phyloP scores from a whole-genome alignment of 495 filamentous ascomycete species.

The Aspergillus biplanus region DNA sequence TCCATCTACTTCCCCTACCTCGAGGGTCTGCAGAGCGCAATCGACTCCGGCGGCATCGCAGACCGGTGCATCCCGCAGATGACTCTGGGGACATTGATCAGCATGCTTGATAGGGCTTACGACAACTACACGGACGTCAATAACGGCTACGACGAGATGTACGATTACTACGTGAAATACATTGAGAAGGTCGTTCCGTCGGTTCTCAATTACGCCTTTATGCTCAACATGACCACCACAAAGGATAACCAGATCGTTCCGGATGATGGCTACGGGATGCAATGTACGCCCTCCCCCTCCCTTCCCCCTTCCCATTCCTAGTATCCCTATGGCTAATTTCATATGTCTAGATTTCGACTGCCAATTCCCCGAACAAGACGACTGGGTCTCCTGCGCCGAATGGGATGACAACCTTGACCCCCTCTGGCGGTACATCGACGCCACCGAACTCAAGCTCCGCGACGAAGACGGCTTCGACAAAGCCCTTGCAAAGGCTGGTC shows the following conservation, averaged over 20 bases:
- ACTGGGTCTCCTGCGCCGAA: conserved; percentile 2
- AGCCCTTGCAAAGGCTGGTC: neutral
- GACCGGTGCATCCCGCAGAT: neutral
- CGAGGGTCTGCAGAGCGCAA: neutral
- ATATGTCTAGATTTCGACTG: conserved; percentile 1
- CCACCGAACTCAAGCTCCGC: conserved; percentile 2
- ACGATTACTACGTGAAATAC: conserved; percentile 6
- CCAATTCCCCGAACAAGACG: conserved; percentile 9
- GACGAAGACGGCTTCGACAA: conserved; percentile 5
- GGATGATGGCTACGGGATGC: neutral
- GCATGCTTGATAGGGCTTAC: neutral
- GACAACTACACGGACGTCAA: conserved; percentile 11
- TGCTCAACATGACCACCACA: neutral
- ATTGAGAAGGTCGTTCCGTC: neutral
- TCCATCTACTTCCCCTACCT: conserved; percentile 1
- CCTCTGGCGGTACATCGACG: conserved; percentile 6
- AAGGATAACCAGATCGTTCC: neutral
- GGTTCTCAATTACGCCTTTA: neutral
- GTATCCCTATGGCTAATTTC: neutral
- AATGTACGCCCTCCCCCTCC: neutral
- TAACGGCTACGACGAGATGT: conserved; percentile 11
- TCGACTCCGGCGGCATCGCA: neutral
- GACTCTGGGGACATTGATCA: conserved; percentile 1
- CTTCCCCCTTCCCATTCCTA: neutral
- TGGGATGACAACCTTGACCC: conserved; percentile 6